Conservation (phyloP, 2,329 filamentous ascomycete genomes). For the Pezicula carpinea region DNA sequence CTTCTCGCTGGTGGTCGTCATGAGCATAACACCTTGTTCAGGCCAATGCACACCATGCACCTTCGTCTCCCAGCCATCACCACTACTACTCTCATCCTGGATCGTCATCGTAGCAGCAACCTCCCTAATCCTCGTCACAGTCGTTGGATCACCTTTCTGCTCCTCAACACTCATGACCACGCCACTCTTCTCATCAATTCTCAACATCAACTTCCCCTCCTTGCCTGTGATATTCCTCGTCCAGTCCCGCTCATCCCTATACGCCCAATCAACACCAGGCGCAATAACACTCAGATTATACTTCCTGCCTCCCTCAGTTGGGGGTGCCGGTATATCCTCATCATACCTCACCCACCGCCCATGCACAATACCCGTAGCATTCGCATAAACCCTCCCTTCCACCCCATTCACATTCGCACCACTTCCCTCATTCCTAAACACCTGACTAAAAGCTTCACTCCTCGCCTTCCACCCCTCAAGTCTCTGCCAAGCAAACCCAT, state of each 20-base stretch:
- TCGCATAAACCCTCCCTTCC: slow-evolving; percentile 24
- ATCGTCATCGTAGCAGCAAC: slow-evolving; percentile 67
- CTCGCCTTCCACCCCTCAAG: slow-evolving; percentile 61
- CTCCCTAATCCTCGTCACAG: slow-evolving; percentile 51
- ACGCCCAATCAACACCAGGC: slow-evolving; percentile 60
- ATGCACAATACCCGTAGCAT: slow-evolving; percentile 29
- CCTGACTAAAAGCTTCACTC: slow-evolving; percentile 57
- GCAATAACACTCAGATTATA: slow-evolving; percentile 62
- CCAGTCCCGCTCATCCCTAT: slow-evolving; percentile 52
- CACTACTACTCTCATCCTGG: slow-evolving; percentile 64
- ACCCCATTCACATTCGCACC: slow-evolving; percentile 9
- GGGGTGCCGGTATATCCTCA: slow-evolving; percentile 12
- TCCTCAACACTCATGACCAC: slow-evolving; percentile 4
- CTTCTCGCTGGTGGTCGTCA: slow-evolving; percentile 91
- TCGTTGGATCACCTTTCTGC: slow-evolving; percentile 16
- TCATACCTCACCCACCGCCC: slow-evolving; percentile 26
- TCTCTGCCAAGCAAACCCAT: slow-evolving; percentile 75
- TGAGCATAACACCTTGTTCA: slow-evolving; percentile 69
- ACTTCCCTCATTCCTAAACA: slow-evolving; percentile 33
- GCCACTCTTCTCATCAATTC: slow-evolving; percentile 48
- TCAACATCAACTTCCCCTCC: slow-evolving; percentile 64
- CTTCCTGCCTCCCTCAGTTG: slow-evolving; percentile 31
- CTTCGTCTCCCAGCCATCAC: slow-evolving; percentile 73
- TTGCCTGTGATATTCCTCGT: slow-evolving; percentile 75
- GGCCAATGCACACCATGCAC: slow-evolving; percentile 85